Evolutionary conservation across 2,329 filamentous ascomycete genomes (phyloP), one percentile per base, ranked within the genome.

Genomic region (Pyrenophora teres): DNA sequence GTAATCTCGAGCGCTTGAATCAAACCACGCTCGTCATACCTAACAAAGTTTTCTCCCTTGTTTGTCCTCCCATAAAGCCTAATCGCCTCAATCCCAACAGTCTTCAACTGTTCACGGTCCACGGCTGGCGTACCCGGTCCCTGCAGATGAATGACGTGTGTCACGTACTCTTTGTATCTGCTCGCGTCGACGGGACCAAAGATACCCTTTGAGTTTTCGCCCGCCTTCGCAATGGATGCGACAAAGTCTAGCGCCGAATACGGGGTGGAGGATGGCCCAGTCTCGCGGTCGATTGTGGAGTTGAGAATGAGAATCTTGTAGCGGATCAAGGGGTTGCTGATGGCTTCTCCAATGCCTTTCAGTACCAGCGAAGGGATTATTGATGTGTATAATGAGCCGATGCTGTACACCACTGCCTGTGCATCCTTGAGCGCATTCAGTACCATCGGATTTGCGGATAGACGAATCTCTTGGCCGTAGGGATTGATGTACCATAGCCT

Each of bases 401-500:
- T 95, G 72, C 89, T 92, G 76, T 96, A 97, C 39, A 97, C 84
- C 7, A 97, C 80, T 1, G 85, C 87, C 49, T 85, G 81, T 0
- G 89, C 82, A 1, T 77, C 76, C 13, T 78, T 76, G 1, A 97
- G 72, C 0, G 90, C 85, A 6, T 85, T 81, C 0, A 96, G 64
- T 0, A 93, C 90, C 43, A 90, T 86, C 0, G 91, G 87, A 65
- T 96, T 97, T 2, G 91, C 89, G 0, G 87, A 83, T 0, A 92
- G 89, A 15, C 87, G 85, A 61, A 97, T 97, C 74, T 97, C 92
- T 70, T 97, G 91, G n/a, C 93, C 93, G 72, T 97, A 97, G 0
- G 93, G 93, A 68, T 97, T 97, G 77, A 97, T 97, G 77, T 97
- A 97, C 91, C 92, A 97, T 27, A 97, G 81, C 2, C 92, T 79